Evolutionary conservation across 345 rosid species (phyloP), one percentile per base, ranked within the genome.

Genomic region (Kernera saxatilis): DNA sequence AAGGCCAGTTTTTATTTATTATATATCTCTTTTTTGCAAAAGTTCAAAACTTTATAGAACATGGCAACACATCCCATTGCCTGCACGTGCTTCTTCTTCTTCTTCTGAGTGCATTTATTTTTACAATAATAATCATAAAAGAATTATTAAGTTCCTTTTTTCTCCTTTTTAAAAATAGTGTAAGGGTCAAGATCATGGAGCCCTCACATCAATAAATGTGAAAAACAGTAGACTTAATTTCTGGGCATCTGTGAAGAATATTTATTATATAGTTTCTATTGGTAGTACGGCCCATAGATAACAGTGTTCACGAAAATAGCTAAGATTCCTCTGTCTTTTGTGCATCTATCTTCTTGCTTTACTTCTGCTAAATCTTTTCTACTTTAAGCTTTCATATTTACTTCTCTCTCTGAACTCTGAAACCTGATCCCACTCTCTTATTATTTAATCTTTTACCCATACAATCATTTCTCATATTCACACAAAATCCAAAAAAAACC

Each of bases 61-160:
- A 73, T 82, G 81, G 84, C 83, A 77, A 29, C 65, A 74, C 75
- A 54, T 15, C 71, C 32, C 69, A 70, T 54, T 73, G 69, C 77
- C 56, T 68, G 75, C 97, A 87, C 89, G 86, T 85, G 92, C 82
- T 75, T 70, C 76, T 64, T 60, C 77, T 75, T 56, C 64, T 46
- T 23, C 58, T 48, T 67, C 41, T 49, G 37, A 30, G 29, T 80
- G 79, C 82, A 79, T 79, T 60, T 45, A 68, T 61, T 71, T 78
- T 77, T 77, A 57, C 63, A 74, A 80, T 72, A 74, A 57, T 64
- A 61, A 70, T 74, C 73, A 70, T 58, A 32, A 63, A 73, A 65
- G 29, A 23, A 52, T 70, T 70, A 52, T 56, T 36, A 65, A 66
- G 75, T 43, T 7, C 30, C 8, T 49, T 44, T 54, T 21, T 26